Conservation (phyloP, 1,139 yeast genomes). For the Meyerozyma carpophila region DNA sequence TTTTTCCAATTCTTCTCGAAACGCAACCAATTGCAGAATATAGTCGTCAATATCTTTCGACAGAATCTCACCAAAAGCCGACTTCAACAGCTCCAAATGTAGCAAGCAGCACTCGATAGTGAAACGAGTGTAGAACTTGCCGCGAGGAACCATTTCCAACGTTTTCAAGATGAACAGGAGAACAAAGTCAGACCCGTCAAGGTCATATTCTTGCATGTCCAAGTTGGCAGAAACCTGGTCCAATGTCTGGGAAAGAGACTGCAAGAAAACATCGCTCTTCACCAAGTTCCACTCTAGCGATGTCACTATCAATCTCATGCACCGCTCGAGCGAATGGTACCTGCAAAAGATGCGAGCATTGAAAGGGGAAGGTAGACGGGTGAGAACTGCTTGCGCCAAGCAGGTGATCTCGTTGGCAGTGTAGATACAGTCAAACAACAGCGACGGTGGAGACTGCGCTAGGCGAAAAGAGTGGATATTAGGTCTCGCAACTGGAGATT, state of each 20-base stretch:
- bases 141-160: neutral
- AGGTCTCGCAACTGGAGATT: neutral
- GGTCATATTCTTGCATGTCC: neutral
- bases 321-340: neutral
- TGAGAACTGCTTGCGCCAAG: neutral
- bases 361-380: neutral
- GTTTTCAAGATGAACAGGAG: neutral
- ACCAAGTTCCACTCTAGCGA: neutral
- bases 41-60: neutral
- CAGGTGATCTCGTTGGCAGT: neutral
- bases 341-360: neutral
- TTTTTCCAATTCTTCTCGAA: neutral
- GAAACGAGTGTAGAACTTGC: neutral
- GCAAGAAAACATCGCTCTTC: neutral
- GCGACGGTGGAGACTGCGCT: neutral
- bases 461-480: neutral
- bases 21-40: neutral
- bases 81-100: neutral
- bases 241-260: neutral
- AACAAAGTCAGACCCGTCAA: neutral
- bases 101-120: neutral
- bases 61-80: too few species aligned
- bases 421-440: neutral
- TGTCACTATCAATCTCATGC: neutral
- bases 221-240: neutral